Percentiles rank a stretch among this genome's conserved stretches.
Evolutionary conservation across 2,329 filamentous ascomycete genomes (phyloP).

Genomic region (Exserohilum turcica): DNA sequence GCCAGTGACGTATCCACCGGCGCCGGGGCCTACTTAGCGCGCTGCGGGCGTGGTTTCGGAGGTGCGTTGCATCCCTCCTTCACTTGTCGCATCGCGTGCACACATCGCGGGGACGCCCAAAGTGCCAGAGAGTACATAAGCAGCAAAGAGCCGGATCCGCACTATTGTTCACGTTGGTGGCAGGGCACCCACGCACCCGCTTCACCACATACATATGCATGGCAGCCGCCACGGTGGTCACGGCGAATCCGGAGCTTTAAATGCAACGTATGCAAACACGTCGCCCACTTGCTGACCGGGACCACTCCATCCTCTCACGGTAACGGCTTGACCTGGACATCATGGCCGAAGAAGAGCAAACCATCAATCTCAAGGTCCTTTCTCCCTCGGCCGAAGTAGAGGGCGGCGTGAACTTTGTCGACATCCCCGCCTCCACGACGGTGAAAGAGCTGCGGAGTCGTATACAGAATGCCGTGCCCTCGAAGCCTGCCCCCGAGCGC

Average conservation of each 20-base stretch:
- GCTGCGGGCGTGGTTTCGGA: constrained; percentile 22
- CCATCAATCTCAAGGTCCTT: constrained; percentile 47
- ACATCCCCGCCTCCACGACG: constrained; percentile 49
- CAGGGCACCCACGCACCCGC: background rate
- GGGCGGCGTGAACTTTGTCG: constrained; percentile 37
- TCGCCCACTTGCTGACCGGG: constrained; percentile 8
- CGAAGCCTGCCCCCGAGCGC: constrained; percentile 42
- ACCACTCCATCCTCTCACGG: constrained; percentile 4
- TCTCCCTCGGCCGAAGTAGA: constrained; percentile 48
- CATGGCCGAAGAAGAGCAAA: constrained; percentile 32
- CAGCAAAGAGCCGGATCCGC: background rate
- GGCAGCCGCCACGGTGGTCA: constrained; percentile 7
- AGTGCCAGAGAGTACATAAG: background rate
- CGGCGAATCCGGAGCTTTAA: constrained; percentile 27
- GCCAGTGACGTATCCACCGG: constrained; percentile 35
- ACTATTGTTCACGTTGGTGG: background rate
- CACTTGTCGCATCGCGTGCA: constrained; percentile 6
- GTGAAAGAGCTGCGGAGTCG: constrained; percentile 59
- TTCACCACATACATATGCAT: constrained; percentile 8
- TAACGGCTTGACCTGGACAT: constrained; percentile 3
- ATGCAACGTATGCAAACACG: constrained; percentile 42
- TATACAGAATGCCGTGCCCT: constrained; percentile 57
- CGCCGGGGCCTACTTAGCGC: constrained; percentile 18
- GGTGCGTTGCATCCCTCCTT: background rate
- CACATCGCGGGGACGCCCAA: background rate